phyloP scores from a whole-genome alignment of 1,139 yeast genomes.

The Ogataea hybrid region DNA sequence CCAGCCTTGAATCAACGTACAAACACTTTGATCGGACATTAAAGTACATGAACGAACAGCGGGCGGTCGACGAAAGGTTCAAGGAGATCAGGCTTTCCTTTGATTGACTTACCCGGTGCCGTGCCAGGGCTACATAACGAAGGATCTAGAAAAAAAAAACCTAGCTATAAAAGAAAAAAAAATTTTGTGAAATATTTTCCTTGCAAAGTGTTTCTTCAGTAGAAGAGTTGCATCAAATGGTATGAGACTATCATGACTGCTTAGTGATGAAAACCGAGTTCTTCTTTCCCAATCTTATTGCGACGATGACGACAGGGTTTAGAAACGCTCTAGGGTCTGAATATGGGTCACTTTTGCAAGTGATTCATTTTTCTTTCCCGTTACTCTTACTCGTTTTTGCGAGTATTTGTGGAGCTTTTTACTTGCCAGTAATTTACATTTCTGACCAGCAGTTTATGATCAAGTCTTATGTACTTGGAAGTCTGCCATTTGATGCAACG shows the following conservation, averaged over 20 bases:
- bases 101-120: conserved; percentile 9
- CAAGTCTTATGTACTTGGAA: conserved; percentile 8
- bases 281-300: conserved; percentile 74
- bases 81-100: conserved; percentile 39
- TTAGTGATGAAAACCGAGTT: conserved; percentile 54
- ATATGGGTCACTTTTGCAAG: conserved; percentile 29
- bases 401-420: conserved; percentile 43
- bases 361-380: conserved; percentile 27
- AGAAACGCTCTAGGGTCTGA: conserved; percentile 44
- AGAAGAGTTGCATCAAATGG: conserved; percentile 15
- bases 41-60: conserved; percentile 63
- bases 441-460: conserved; percentile 48
- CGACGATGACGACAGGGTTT: conserved; percentile 87
- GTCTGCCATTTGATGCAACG: conserved; percentile 13
- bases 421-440: conserved; percentile 82
- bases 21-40: conserved; percentile 66
- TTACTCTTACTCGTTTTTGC: conserved; percentile 26
- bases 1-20: conserved; percentile 36
- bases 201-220: conserved; percentile 8
- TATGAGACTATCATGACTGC: conserved; percentile 11
- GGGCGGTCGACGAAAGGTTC: conserved; percentile 62
- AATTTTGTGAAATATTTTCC: conserved; percentile 7
- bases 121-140: conserved; percentile 10
- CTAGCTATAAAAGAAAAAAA: conserved; percentile 3
- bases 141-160: conserved; percentile 20